Evolutionary conservation across 2,329 filamentous ascomycete species (phyloP).

Genomic region (Talaromyces amestolkiae): DNA sequence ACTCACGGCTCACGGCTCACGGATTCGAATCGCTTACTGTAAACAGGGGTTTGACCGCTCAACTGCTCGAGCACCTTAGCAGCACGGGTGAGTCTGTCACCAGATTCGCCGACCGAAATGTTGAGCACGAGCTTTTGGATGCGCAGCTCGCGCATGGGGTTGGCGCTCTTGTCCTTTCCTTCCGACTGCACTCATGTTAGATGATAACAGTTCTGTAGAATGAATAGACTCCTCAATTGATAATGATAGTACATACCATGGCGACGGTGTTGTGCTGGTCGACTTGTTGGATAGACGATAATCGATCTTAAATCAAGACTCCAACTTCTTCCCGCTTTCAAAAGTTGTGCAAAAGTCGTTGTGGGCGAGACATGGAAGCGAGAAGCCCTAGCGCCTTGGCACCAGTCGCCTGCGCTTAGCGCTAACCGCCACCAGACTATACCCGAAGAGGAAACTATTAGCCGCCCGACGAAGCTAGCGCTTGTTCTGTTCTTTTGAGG

Average conservation of each 20-base stretch:
- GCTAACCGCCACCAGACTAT: constrained; percentile 3
- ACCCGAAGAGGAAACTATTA: not conserved
- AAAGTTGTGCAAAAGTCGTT: constrained; percentile 21
- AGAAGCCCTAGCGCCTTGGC: constrained; percentile 22
- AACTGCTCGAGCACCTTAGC: constrained; percentile 99
- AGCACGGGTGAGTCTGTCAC: constrained; percentile 99
- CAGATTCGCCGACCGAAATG: constrained; percentile 99
- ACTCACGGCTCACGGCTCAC: constrained; percentile 8
- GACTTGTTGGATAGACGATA: constrained; percentile 35
- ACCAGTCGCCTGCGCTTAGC: constrained; percentile 18
- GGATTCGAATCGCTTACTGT: constrained; percentile 66
- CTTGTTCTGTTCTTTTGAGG: constrained; percentile 7
- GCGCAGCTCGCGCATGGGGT: constrained; percentile 99
- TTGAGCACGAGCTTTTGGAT: constrained; percentile 99
- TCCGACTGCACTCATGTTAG: constrained; percentile 57
- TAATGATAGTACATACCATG: constrained; percentile 43
- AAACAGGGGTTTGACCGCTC: constrained; percentile 98
- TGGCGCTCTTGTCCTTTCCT: constrained; percentile 73
- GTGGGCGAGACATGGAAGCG: constrained; percentile 21
- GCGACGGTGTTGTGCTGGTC: constrained; percentile 44
- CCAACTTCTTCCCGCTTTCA: constrained; percentile 12
- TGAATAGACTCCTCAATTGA: not conserved
- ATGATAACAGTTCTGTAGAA: not conserved
- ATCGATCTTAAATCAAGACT: constrained; percentile 23
- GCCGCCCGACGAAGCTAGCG: constrained; percentile 13